Percentiles rank a stretch among this genome's conserved stretches.
These are phyloP conservation scores for Eucalyptus coolabah DNA, from an alignment of 345 rosid species.

Conservation along the genomic window DNA sequence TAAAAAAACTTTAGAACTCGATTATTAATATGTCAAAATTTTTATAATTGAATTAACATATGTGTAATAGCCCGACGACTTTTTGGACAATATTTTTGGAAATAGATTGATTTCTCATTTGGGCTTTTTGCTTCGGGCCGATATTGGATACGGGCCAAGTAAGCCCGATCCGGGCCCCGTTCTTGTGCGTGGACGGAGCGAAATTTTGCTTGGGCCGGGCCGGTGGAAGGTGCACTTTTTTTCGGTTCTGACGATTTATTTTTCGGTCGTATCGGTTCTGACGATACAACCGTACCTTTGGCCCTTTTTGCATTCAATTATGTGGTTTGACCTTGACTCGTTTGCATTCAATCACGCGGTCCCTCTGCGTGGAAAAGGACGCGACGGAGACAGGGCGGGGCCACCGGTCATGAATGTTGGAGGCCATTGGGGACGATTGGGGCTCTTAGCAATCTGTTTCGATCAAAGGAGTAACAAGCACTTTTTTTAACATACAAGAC, in stretches of 20 bases:
- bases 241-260: background rate
- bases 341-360: background rate
- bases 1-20: too few relatives aligned
- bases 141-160: background rate
- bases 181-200: background rate
- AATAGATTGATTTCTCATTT: background rate
- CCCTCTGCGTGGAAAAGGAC: background rate
- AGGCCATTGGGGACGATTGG: background rate
- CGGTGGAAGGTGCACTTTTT: background rate
- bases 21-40: fast-evolving
- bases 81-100: too few relatives aligned
- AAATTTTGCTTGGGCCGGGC: background rate
- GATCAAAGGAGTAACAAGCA: background rate
- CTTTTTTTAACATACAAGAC: too few relatives aligned
- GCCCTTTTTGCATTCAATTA: too few relatives aligned
- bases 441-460: background rate
- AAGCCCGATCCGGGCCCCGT: background rate
- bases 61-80: background rate
- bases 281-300: too few relatives aligned
- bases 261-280: too few relatives aligned
- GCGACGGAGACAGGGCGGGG: background rate
- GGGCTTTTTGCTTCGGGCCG: background rate
- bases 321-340: background rate
- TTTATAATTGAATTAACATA: too few relatives aligned
- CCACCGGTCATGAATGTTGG: background rate